Base-by-base conservation (phyloP, 2,329 filamentous ascomycete genomes). In the Tolypocladium inflatum region DNA sequence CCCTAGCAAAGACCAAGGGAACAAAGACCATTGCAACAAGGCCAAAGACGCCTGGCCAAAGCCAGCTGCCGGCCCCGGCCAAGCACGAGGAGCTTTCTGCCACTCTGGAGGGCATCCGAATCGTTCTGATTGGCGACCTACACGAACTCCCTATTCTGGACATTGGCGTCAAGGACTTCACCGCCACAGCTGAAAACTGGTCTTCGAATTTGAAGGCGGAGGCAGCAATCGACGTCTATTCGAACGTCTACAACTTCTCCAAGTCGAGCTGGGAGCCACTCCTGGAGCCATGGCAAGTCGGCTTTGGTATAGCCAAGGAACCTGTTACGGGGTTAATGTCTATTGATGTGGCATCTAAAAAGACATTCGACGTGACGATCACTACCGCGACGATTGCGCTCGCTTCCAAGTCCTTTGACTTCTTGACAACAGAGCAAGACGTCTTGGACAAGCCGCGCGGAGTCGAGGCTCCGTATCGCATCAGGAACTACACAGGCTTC, bases 191-290 rank as follows among this genome's bases (percentile, higher is more conserved):
- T 4, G 85, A 88, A 63, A 91, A 99, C 69, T 99, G 94, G 94
- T 93, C 93, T 1, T 87, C 86, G 6, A 88, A 87, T 26, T 80
- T 99, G 71, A 91, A 87, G 66, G 93, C 90, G 0, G 91, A 97
- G 68, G 89, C 91, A 0, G 88, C 85, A n/a, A 86, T 99, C 54
- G 91, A 97, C 62, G 91, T 93, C 63, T 96, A 96, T 72, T 84
- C 95, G 65, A 99, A 97, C 67, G 88, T 99, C 33, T 99, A 96
- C 79, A 99, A 99, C 73, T 99, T 99, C 74, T 94, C 94, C 17
- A 99, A 99, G 71, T 99, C 94, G 0, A 91, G 91, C 4, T 99
- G 94, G 94, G 94, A 99, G 71, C 94, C 94, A 3, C 76, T 99
- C 39, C 85, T 99, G 33, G 94, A 99, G 70, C 95, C 95, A 9